Evolutionary conservation across 495 filamentous ascomycete species (phyloP).

Genomic region (Lasiosphaeriaceae sp.): DNA sequence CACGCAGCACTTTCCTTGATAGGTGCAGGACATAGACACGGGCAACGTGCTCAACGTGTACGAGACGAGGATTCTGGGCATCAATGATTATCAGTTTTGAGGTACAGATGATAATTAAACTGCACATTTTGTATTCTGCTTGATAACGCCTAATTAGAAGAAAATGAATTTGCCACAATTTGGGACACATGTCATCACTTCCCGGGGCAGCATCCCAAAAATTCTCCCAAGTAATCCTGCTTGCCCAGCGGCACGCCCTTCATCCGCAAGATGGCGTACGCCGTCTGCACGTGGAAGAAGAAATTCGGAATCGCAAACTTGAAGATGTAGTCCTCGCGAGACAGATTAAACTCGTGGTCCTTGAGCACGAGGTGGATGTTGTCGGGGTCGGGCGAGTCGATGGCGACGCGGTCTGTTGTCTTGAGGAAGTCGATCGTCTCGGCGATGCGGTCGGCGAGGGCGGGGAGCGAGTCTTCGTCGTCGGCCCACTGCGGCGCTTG

Average conservation of each 20-base stretch:
- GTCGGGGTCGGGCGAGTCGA: conserved; percentile 19
- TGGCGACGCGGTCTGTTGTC: conserved; percentile 28
- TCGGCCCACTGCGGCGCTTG: conserved; percentile 25
- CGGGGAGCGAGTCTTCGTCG: conserved; percentile 33
- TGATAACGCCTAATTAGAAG: too few relatives aligned
- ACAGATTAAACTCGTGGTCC: conserved; percentile 11
- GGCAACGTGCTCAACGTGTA: neutral
- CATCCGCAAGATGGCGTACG: conserved; percentile 51
- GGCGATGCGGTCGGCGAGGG: conserved; percentile 34
- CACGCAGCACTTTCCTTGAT: too few relatives aligned
- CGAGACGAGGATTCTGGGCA: neutral
- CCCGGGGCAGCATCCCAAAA: conserved; percentile 16
- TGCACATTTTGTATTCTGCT: too few relatives aligned
- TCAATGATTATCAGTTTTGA: neutral
- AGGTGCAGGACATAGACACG: neutral
- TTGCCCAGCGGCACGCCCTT: conserved; percentile 55
- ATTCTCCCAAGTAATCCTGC: conserved; percentile 42
- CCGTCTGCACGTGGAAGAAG: conserved; percentile 50
- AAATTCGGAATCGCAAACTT: conserved; percentile 29
- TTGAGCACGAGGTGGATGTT: conserved; percentile 15
- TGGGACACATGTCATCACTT: too few relatives aligned
- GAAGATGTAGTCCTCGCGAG: conserved; percentile 30
- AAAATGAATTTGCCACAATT: too few relatives aligned
- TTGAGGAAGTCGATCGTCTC: conserved; percentile 28
- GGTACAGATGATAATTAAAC: too few relatives aligned